Evolutionary conservation across 2,329 filamentous ascomycete genomes (phyloP), one percentile per base, ranked within the genome.

Genomic region (Claviceps sp.): DNA sequence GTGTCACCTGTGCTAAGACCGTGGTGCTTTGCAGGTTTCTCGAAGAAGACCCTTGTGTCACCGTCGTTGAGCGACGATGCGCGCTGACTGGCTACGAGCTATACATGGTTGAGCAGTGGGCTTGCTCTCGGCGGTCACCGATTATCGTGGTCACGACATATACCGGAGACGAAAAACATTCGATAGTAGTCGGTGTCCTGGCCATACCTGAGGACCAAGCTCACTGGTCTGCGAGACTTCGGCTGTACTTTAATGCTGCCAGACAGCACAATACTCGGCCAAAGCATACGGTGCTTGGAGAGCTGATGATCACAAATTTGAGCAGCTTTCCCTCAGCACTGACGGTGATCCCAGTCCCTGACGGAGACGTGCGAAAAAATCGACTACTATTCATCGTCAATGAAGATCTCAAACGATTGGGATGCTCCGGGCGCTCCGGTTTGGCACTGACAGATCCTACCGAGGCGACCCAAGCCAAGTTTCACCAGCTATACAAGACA

Each of bases 81-180:
- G 72, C 78, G 48, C 76, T 98, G 5, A 72, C 79, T 55, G 91
- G 91, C 58, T 97, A 96, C 68, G 90, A 97, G 66, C 75, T 91
- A 55, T 97, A 97, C 67, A 71, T 97, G 16, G 89, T 97, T 57
- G 93, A 97, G 67, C 93, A 98, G 74, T 98, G 93, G 93, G 89
- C 89, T 5, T 96, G 90, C 67, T 96, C 91, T 13, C 82, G 93
- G 50, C 78, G 82, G 52, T 89, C 94, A 56, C 91, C 91, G 1
- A 96, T 91, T 16, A 87, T 95, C 57, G 80, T 95, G 48, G 94
- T 97, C 57, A 87, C 86, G 43, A 95, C 90, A 3, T 96, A 93
- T 63, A 97, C 91, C 0, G 93, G 91, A 51, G 89, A 96, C 60
- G 75, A 81, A 37, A 82, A 81, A 37, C 86, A 95, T 65, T 79